Base-by-base conservation (phyloP, 1,284 basidiomycete species). In the Pisolithus thermaeus region DNA sequence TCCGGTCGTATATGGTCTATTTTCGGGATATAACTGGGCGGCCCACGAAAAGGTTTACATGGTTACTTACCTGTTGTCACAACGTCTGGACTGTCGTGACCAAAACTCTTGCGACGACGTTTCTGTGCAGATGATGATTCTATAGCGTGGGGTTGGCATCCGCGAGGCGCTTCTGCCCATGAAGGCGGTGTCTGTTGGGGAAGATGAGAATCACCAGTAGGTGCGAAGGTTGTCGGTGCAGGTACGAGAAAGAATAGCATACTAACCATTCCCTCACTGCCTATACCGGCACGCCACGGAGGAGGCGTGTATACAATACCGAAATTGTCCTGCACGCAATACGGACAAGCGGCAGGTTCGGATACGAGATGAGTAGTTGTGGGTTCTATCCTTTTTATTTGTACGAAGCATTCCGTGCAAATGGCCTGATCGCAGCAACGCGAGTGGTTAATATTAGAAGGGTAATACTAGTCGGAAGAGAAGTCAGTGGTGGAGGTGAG, bases 391-490 rank as follows among this genome's bases (percentile, higher is more conserved):
- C 96, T 87, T 73, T 98, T 98, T 73, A 99, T 98, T 73, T 98
- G 95, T 16, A 98, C 94, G 65, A 99, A 99, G 68, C 96, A 99
- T 71, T 99, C 96, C 32, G 96, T 97, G 69, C 96, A 99, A 61
- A 99, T 95, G 28, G 92, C 89, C 64, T 99, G 96, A 74, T 95
- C 92, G 68, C 96, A 99, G 71, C 96, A 99, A 64, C 96, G 83
- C 22, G 95, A 97, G 58, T 86, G 87, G 69, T 99, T 98, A 71
- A 98, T 96, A 67, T 96, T 95, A 27, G 88, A 79, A 32, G 94
- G 94, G 66, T 97, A 97, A 70, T 94, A 94, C 86, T 92, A 35
- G 48, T 51, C 46, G 60, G 62, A 62, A 61, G 55, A 59, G 63
- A 58, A 64, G 67, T 16, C 49, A 68, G 62, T 55, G 37, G 39